Conservation (phyloP, 1,139 yeast species). For the Taphrina communis region DNA sequence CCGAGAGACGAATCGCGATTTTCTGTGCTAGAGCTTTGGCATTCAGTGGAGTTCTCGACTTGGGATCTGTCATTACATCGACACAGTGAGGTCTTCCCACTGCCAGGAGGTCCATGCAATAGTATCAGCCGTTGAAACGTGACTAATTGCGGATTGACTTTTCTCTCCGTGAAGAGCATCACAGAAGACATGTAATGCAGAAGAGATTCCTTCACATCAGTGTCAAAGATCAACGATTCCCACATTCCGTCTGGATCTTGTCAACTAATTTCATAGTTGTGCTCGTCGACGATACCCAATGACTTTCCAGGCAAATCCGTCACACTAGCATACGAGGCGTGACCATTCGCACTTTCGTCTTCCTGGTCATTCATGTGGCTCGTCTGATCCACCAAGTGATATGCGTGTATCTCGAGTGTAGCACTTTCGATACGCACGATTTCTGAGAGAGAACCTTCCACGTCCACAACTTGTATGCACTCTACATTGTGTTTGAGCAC, state of each 20-base stretch:
- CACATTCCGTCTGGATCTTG: conserved; percentile 28
- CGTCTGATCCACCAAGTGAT: conserved; percentile 39
- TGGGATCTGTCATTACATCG: neutral
- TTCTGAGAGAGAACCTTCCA: conserved; percentile 43
- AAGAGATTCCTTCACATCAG: conserved; percentile 45
- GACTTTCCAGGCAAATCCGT: conserved; percentile 43
- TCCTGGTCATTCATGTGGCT: conserved; percentile 12
- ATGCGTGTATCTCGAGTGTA: conserved; percentile 44
- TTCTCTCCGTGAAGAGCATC: conserved; percentile 46
- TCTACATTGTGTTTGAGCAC: conserved; percentile 40
- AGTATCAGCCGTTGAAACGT: conserved; percentile 40
- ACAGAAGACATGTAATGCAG: conserved; percentile 45
- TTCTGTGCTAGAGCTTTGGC: conserved; percentile 46
- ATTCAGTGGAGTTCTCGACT: neutral
- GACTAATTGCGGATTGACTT: conserved; percentile 43
- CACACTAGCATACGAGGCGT: conserved; percentile 42
- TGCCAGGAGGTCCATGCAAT: conserved; percentile 47
- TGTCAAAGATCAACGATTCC: conserved; percentile 44
- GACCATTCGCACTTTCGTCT: conserved; percentile 41
- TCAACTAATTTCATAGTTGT: conserved; percentile 7
- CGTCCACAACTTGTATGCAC: conserved; percentile 44
- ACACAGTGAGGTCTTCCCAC: conserved; percentile 47
- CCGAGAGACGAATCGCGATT: conserved; percentile 44
- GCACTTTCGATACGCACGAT: conserved; percentile 42
- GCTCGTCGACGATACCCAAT: conserved; percentile 39